Evolutionary conservation across 202 grass and related monocot species (phyloP).

Genomic region (Brachypodium distachyon): DNA sequence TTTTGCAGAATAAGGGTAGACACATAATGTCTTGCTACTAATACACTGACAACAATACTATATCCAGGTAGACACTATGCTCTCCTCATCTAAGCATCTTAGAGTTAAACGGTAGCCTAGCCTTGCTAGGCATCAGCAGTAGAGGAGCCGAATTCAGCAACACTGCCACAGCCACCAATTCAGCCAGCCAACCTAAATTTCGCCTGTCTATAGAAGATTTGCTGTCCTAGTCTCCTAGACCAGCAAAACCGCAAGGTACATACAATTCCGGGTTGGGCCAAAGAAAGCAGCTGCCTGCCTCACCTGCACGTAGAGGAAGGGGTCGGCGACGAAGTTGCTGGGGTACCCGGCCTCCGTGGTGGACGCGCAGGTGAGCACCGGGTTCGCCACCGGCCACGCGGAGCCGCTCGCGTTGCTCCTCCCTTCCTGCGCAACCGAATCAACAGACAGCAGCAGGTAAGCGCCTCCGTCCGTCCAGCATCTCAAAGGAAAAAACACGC

Average conservation of each 20-base stretch:
- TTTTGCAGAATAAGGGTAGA: neutral
- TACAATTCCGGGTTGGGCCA: neutral
- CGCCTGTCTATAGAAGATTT: neutral
- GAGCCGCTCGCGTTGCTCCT: slow-evolving; percentile 67
- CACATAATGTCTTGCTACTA: neutral
- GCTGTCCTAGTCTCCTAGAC: neutral
- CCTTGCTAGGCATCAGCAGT: neutral
- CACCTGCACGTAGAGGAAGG: slow-evolving; percentile 86
- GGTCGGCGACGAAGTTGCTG: slow-evolving; percentile 91
- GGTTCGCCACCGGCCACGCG: slow-evolving; percentile 95
- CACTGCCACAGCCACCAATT: neutral
- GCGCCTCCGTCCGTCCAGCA: neutral
- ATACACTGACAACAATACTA: neutral
- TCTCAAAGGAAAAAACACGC: neutral
- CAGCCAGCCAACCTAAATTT: neutral
- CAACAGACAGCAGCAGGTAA: neutral
- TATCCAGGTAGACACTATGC: neutral
- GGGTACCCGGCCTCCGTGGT: slow-evolving; percentile 55
- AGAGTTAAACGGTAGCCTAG: neutral
- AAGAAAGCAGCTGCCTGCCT: neutral
- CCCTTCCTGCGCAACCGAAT: slow-evolving; percentile 34
- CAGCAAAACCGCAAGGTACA: neutral
- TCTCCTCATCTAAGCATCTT: neutral
- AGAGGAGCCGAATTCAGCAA: neutral
- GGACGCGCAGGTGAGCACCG: slow-evolving; percentile 64